Conservation (phyloP, 352 stramenopile species). For the Phytophthora agathidicida region DNA sequence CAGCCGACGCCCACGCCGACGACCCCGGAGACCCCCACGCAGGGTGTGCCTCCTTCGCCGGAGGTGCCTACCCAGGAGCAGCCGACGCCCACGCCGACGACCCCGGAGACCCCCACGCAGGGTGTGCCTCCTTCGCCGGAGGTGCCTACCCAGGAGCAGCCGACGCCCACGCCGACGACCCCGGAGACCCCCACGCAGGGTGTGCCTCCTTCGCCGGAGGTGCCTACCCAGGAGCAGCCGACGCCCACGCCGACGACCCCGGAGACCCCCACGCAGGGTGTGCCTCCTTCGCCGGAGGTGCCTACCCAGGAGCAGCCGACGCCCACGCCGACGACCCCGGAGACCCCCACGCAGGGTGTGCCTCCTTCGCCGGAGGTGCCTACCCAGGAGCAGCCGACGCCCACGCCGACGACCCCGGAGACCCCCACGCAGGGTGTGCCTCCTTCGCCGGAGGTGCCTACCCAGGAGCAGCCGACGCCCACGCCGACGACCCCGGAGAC, state of each 20-base stretch:
- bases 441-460: too few relatives aligned
- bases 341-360: neutral
- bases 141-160: neutral
- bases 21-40: too few relatives aligned
- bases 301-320: neutral
- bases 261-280: neutral
- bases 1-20: too few relatives aligned
- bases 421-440: neutral
- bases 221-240: neutral
- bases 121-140: too few relatives aligned
- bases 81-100: too few relatives aligned
- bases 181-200: slow-evolving; percentile 1
- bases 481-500: too few relatives aligned
- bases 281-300: neutral
- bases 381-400: neutral
- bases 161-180: too few relatives aligned
- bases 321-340: slow-evolving; percentile 2
- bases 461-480: too few relatives aligned
- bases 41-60: too few relatives aligned
- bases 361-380: neutral
- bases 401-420: neutral
- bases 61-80: too few relatives aligned
- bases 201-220: neutral
- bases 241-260: neutral
- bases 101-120: too few relatives aligned